A percentile compares a stretch with the other conserved stretches of the same genome.
Conservation (phyloP, 306 rosid species). For the Glycyrrhiza uralensis region DNA sequence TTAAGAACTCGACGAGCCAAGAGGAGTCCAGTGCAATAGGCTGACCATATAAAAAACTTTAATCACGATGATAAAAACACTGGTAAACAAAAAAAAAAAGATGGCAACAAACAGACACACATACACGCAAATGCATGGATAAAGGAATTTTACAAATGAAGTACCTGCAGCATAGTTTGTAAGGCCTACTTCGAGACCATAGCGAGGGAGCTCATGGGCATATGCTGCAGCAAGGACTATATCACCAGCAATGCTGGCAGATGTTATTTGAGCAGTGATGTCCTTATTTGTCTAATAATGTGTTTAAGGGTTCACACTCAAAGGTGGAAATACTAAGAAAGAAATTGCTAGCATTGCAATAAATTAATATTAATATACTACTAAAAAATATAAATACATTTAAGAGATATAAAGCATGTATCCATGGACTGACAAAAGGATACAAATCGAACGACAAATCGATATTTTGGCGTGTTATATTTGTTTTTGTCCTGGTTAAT, state of each 20-base stretch:
- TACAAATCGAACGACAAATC: conserved; percentile 74
- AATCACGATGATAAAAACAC: neutral
- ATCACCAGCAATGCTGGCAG: conserved; percentile 83
- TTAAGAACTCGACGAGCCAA: conserved; percentile 84
- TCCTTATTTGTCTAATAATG: conserved; percentile 61
- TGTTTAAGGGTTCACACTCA: conserved; percentile 21
- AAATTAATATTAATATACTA: neutral
- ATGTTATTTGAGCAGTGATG: conserved; percentile 58
- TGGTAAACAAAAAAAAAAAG: neutral
- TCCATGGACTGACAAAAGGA: conserved; percentile 31
- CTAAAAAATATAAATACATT: neutral
- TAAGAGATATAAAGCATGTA: neutral
- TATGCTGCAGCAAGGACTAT: conserved; percentile 74
- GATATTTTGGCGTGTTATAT: conserved; percentile 77
- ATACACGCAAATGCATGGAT: neutral
- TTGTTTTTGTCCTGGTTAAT: conserved; percentile 85
- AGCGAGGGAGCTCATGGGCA: conserved; percentile 62
- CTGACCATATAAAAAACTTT: conserved; percentile 24
- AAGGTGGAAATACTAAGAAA: neutral
- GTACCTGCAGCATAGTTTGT: conserved; percentile 89
- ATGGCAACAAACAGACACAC: neutral
- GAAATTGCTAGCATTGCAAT: neutral
- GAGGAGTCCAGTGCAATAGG: conserved; percentile 84
- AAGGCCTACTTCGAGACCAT: conserved; percentile 75
- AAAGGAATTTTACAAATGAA: neutral